These are phyloP conservation scores for Silene coronaria DNA, from an alignment of 179 eudicot species.

Conservation along the genomic window DNA sequence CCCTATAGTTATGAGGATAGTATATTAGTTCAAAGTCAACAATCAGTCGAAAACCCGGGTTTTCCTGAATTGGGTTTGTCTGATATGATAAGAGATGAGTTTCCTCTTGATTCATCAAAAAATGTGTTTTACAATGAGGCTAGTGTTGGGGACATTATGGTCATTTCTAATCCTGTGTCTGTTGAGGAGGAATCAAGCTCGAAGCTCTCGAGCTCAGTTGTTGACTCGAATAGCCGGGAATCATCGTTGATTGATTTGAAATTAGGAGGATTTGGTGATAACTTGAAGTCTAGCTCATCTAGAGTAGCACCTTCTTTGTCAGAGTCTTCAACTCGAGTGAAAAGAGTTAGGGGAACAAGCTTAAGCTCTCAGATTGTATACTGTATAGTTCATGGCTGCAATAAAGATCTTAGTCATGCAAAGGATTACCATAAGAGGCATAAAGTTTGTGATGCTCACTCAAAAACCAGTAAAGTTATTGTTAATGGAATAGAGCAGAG, in stretches of 20 bases:
- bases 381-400: conserved; percentile 73
- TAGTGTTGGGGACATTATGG: conserved; percentile 21
- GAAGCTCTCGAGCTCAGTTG: conserved; percentile 38
- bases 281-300: conserved; percentile 18
- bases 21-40: conserved; percentile 29
- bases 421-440: conserved; percentile 76
- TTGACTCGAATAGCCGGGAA: conserved; percentile 39
- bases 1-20: conserved; percentile 26
- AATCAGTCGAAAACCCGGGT: conserved; percentile 31
- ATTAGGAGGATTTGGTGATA: conserved; percentile 46
- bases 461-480: conserved; percentile 64
- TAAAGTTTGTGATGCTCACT: conserved; percentile 78
- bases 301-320: conserved; percentile 31
- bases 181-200: conserved; percentile 40
- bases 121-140: conserved; percentile 23
- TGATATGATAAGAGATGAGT: conserved; percentile 30
- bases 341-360: conserved; percentile 31
- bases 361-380: conserved; percentile 36
- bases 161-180: conserved; percentile 27
- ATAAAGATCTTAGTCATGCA: conserved; percentile 52
- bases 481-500: conserved; percentile 71
- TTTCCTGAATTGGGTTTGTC: conserved; percentile 37
- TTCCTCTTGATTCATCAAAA: conserved; percentile 20
- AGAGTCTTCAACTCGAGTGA: conserved; percentile 37
- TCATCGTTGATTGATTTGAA: conserved; percentile 46